These are phyloP conservation scores for Neltuma alba DNA, from an alignment of 306 rosid genomes.

Conservation along the genomic window DNA sequence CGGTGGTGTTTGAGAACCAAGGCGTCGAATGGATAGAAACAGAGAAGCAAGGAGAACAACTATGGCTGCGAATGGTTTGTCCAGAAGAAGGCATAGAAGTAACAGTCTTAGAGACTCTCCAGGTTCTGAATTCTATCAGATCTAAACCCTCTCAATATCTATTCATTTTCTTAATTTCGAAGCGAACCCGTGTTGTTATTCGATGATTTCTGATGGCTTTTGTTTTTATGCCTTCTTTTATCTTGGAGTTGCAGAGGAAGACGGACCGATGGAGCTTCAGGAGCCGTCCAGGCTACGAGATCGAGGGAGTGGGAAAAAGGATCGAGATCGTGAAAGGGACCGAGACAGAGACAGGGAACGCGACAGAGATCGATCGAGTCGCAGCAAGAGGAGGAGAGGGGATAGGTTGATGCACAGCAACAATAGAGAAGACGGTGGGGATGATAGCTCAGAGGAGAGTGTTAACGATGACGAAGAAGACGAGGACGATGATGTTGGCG, in stretches of 20 bases:
- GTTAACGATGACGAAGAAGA: slow-evolving; percentile 84
- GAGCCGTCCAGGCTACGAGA: slow-evolving; percentile 87
- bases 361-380: slow-evolving; percentile 77
- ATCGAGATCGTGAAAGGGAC: slow-evolving; percentile 65
- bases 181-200: not conserved
- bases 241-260: slow-evolving; percentile 64
- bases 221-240: not conserved
- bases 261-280: slow-evolving; percentile 76
- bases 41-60: slow-evolving; percentile 75
- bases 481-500: slow-evolving; percentile 56
- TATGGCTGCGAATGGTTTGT: slow-evolving; percentile 40
- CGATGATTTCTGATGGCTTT: slow-evolving; percentile 17
- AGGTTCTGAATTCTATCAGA: slow-evolving; percentile 71
- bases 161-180: not conserved
- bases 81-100: slow-evolving; percentile 77
- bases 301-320: slow-evolving; percentile 79
- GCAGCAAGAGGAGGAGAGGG: slow-evolving; percentile 80
- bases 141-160: slow-evolving; percentile 39
- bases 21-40: slow-evolving; percentile 78
- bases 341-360: slow-evolving; percentile 62
- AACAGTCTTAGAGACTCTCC: slow-evolving; percentile 89
- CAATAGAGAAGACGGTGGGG: slow-evolving; percentile 47
- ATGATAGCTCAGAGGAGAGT: slow-evolving; percentile 89
- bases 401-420: slow-evolving; percentile 81
- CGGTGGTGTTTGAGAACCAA: not conserved